Base-by-base conservation (phyloP, 805 yeast genomes). In the Diddensiella santjacobensis region DNA sequence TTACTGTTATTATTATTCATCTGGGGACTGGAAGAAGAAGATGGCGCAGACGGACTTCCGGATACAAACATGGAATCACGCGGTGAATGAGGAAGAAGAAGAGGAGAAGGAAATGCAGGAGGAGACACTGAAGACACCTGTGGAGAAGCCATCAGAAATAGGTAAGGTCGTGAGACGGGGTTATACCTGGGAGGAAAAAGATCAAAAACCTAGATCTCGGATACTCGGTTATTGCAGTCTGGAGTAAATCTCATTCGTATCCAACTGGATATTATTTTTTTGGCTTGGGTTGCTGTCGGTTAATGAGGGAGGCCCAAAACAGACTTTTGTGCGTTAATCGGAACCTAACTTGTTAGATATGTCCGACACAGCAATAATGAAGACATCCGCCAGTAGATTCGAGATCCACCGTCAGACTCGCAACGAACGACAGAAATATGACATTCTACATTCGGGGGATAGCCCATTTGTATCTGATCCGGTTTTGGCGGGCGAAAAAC, bases 51-150 rank as follows among this genome's bases (percentile, higher is more conserved):
- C 8, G 18, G 17, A 8, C 17, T 6, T 15, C 20, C 15, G 38
- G 20, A 10, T 15, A 17, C 18, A 15, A 35, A 35, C 20, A 35
- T 24, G 35, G 30, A 19, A 13, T 51, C 54, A 3, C 43, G 42
- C 13, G 54, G 54, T 10, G 51, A 42, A 24, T 47, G 54, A 2
- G 54, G 52, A 20, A 48, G 23, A 13, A 51, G 44, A 11, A 51
- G 40, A 3, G 54, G 54, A 10, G 54, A 51, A 10, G 43, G 38
- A 17, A 50, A 50, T 13, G 51, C 42, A 2, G 54, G 54, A 18
- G 54, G 47, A 8, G 43, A 47, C 54, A 51, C 31, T 26, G 31
- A 13, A 8, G 31, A 8, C 8, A 26, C 31, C 13, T 26, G 31
- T 26, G 31, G 31, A 26, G 31, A 26, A 26, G 31, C 31, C 31